phyloP scores from a whole-genome alignment of 208 protist species.

The Trypanosoma cruzi region DNA sequence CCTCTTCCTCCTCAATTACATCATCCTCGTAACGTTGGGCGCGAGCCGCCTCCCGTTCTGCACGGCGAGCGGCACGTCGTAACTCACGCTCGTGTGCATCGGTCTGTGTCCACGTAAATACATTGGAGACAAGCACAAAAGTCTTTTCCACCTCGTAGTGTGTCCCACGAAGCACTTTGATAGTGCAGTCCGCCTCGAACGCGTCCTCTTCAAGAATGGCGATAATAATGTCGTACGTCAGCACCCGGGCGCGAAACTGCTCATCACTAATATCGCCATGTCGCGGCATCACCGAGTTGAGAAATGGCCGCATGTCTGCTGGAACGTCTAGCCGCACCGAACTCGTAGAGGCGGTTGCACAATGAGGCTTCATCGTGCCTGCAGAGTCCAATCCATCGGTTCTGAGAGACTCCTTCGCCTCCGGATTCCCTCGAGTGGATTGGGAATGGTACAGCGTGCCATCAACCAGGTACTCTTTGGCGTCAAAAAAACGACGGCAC shows the following conservation, averaged over 20 bases:
- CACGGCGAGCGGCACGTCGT: constrained; percentile 35
- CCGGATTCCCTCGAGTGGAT: background rate
- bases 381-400: background rate
- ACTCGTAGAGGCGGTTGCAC: background rate
- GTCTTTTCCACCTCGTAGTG: constrained; percentile 93
- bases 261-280: constrained; percentile 67
- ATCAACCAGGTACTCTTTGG: constrained; percentile 78
- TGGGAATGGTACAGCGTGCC: constrained; percentile 49
- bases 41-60: constrained; percentile 47
- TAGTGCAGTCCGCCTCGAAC: constrained; percentile 85
- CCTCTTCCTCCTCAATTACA: constrained; percentile 32
- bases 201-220: constrained; percentile 77
- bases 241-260: constrained; percentile 54
- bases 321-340: constrained; percentile 29
- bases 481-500: constrained; percentile 55
- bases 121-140: constrained; percentile 90
- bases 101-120: constrained; percentile 86
- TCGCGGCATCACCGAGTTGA: constrained; percentile 59
- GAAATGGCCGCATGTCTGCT: constrained; percentile 39
- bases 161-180: constrained; percentile 72
- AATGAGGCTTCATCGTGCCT: background rate
- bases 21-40: constrained; percentile 38
- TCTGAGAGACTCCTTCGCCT: background rate
- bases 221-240: constrained; percentile 88
- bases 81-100: constrained; percentile 49